phyloP scores from a whole-genome alignment of 371 early-diverging fungal genomes.

The Mucor indicus region DNA sequence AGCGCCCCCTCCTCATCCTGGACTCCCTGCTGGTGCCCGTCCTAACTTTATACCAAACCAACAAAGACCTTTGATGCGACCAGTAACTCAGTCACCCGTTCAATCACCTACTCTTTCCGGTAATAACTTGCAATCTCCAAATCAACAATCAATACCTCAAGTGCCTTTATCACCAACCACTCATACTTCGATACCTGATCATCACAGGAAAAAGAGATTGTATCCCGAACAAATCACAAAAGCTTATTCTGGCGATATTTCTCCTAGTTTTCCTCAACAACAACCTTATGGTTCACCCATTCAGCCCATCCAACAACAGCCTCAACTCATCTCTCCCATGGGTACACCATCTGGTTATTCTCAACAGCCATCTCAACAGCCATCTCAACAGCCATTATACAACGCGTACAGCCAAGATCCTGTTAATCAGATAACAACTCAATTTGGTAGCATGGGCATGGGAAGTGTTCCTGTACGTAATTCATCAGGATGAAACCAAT shows the following conservation, averaged over 20 bases:
- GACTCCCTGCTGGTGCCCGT: constrained; percentile 23
- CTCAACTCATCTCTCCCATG: constrained; percentile 29
- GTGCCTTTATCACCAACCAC: constrained; percentile 1
- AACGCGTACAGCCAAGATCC: constrained; percentile 25
- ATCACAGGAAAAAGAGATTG: constrained; percentile 52
- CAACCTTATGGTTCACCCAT: constrained; percentile 21
- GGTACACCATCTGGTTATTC: constrained; percentile 12
- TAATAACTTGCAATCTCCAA: neutral
- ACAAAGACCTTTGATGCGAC: constrained; percentile 20
- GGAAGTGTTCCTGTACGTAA: constrained; percentile 13
- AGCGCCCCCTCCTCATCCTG: constrained; percentile 20
- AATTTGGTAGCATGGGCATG: constrained; percentile 44
- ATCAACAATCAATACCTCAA: neutral
- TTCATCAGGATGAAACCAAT: too few relatives aligned
- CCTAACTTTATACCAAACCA: constrained; percentile 17
- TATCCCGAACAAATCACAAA: constrained; percentile 57
- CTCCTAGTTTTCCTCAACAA: constrained; percentile 16
- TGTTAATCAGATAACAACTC: constrained; percentile 32
- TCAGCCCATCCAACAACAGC: constrained; percentile 12
- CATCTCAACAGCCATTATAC: constrained; percentile 25
- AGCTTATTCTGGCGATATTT: constrained; percentile 36
- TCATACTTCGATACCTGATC: constrained; percentile 14
- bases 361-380: constrained; percentile 18
- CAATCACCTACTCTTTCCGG: constrained; percentile 1
- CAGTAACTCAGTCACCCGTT: constrained; percentile 20